Percentiles rank a stretch among this genome's conserved stretches.
Conservation (phyloP, 2,329 filamentous ascomycete genomes). For the Cylindrodendrum hubeiense region DNA sequence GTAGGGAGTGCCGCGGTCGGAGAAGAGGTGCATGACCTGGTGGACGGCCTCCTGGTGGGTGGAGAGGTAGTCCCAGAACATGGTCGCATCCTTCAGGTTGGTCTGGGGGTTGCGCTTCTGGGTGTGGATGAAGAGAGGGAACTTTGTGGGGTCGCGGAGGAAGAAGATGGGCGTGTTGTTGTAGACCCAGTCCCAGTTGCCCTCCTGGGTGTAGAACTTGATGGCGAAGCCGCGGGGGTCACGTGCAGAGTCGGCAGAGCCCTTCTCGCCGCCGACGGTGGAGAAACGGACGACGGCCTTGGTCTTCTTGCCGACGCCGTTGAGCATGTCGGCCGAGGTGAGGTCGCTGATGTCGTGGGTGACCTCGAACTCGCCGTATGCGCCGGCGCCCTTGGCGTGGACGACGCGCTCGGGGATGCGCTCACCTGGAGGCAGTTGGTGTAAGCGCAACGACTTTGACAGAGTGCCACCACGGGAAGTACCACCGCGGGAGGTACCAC, state of each 20-base stretch:
- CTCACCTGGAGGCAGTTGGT: slow-evolving; percentile 46
- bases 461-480: not conserved
- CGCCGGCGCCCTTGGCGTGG: slow-evolving; percentile 53
- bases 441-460: not conserved
- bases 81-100: slow-evolving; percentile 77
- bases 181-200: slow-evolving; percentile 79
- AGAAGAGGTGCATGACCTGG: slow-evolving; percentile 70
- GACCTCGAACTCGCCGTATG: slow-evolving; percentile 70
- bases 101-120: slow-evolving; percentile 82
- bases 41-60: slow-evolving; percentile 69
- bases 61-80: slow-evolving; percentile 63
- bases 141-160: slow-evolving; percentile 79
- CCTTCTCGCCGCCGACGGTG: slow-evolving; percentile 76
- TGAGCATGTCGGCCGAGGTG: slow-evolving; percentile 65
- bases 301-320: slow-evolving; percentile 64
- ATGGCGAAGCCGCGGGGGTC: slow-evolving; percentile 77
- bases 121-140: slow-evolving; percentile 81
- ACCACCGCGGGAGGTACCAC: not conserved
- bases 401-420: slow-evolving; percentile 61
- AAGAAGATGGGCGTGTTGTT: slow-evolving; percentile 87
- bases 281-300: slow-evolving; percentile 75
- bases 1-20: slow-evolving; percentile 74
- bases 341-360: slow-evolving; percentile 68
- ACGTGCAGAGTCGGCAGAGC: slow-evolving; percentile 75
- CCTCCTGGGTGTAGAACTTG: slow-evolving; percentile 74